These are phyloP conservation scores for Forsythia viridissima DNA, from an alignment of 257 asterid species.

Conservation along the genomic window DNA sequence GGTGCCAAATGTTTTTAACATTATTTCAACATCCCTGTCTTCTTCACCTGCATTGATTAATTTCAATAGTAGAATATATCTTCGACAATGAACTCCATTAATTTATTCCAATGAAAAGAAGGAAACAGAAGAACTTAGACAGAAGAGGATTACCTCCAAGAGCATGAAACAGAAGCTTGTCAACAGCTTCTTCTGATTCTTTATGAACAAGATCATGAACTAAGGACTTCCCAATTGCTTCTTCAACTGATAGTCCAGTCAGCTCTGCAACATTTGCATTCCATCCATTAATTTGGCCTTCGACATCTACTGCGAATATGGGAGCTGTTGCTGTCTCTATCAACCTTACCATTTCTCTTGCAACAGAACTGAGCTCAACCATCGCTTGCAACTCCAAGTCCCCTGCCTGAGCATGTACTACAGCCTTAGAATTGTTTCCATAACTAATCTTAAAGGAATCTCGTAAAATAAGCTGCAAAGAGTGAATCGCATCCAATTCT, in stretches of 20 bases:
- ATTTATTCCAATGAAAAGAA: no score
- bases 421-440: conserved; percentile 53
- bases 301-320: conserved; percentile 57
- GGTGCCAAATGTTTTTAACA: conserved; percentile 61
- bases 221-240: conserved; percentile 60
- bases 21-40: conserved; percentile 75
- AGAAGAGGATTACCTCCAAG: conserved; percentile 51
- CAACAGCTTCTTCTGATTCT: conserved; percentile 48
- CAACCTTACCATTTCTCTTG: conserved; percentile 68
- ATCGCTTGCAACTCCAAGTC: conserved; percentile 53
- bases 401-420: conserved; percentile 39
- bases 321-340: conserved; percentile 73
- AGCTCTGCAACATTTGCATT: conserved; percentile 61
- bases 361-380: conserved; percentile 63
- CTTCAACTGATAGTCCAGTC: conserved; percentile 53
- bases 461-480: conserved; percentile 78
- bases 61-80: neutral
- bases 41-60: conserved; percentile 70
- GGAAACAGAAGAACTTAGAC: neutral
- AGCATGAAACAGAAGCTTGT: conserved; percentile 51
- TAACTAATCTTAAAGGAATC: conserved; percentile 64
- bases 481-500: conserved; percentile 91
- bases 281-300: conserved; percentile 64
- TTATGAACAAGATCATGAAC: conserved; percentile 49
- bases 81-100: no score